Evolutionary conservation across 768 basidiomycete genomes (phyloP).

Genomic region (Kwoniella bestiolae): DNA sequence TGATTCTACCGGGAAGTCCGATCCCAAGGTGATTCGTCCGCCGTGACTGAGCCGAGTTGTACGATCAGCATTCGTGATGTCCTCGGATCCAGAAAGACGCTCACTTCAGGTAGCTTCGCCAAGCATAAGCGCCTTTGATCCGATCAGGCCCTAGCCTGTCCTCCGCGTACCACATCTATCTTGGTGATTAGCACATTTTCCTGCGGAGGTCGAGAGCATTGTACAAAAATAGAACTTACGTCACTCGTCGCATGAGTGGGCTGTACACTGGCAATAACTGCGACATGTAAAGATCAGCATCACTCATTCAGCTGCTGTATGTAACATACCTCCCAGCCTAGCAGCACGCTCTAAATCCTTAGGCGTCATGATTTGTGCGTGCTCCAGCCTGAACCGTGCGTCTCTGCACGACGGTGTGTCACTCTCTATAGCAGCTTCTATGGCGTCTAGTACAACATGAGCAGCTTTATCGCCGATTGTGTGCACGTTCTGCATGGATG

Average conservation of each 20-base stretch:
- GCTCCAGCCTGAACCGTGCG: slow-evolving; percentile 79
- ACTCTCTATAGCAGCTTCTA: slow-evolving; percentile 68
- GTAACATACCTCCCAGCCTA: slow-evolving; percentile 69
- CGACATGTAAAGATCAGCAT: not conserved
- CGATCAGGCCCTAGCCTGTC: slow-evolving; percentile 75
- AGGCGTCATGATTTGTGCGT: slow-evolving; percentile 81
- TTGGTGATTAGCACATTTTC: slow-evolving; percentile 64
- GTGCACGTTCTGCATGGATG: slow-evolving; percentile 67
- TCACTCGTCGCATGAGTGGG: slow-evolving; percentile 81
- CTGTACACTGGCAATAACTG: slow-evolving; percentile 89
- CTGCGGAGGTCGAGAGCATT: too few species aligned
- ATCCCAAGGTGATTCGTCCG: slow-evolving; percentile 74
- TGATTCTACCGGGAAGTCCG: slow-evolving; percentile 91
- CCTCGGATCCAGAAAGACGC: slow-evolving; percentile 32
- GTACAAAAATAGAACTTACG: slow-evolving; percentile 25
- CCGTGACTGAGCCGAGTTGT: slow-evolving; percentile 42
- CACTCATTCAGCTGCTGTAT: not conserved
- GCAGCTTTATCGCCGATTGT: slow-evolving; percentile 76
- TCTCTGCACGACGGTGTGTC: slow-evolving; percentile 19
- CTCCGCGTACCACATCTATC: slow-evolving; percentile 92
- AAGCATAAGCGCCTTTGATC: slow-evolving; percentile 88
- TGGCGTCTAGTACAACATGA: slow-evolving; percentile 77
- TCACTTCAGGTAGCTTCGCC: slow-evolving; percentile 74
- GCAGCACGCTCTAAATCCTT: slow-evolving; percentile 73
- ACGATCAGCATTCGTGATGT: not conserved